Evolutionary conservation across 345 rosid genomes (phyloP).

Genomic region (Eucalyptus coolabah): DNA sequence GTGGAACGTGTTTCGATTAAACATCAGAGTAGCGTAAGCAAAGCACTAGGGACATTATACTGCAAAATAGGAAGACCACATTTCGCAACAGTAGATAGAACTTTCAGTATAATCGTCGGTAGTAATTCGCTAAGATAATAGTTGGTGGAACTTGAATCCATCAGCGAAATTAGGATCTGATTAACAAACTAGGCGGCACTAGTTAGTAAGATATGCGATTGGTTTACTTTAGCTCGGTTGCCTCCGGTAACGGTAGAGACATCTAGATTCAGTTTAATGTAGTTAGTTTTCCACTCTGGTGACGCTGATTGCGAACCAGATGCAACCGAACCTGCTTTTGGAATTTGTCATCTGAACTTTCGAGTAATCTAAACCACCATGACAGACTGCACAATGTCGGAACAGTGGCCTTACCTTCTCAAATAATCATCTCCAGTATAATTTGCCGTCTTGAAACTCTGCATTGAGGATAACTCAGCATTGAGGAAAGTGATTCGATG

Average conservation of each 20-base stretch:
- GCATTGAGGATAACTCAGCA: background rate
- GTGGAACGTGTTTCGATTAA: background rate
- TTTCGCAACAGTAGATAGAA: background rate
- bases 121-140: background rate
- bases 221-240: background rate
- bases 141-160: background rate
- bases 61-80: background rate
- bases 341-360: background rate
- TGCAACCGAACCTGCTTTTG: background rate
- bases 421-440: background rate
- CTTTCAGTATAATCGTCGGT: background rate
- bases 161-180: background rate
- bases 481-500: background rate
- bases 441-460: background rate
- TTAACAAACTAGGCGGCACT: background rate
- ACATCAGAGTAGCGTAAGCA: background rate
- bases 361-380: background rate
- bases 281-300: background rate
- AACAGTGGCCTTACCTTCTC: background rate
- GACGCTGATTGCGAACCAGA: background rate
- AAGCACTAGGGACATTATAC: background rate
- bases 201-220: background rate
- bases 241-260: background rate
- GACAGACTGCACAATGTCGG: background rate
- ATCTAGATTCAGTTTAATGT: background rate